Evolutionary conservation across 2,329 filamentous ascomycete genomes (phyloP).

Genomic region (Plectosphaerella cucumerina): DNA sequence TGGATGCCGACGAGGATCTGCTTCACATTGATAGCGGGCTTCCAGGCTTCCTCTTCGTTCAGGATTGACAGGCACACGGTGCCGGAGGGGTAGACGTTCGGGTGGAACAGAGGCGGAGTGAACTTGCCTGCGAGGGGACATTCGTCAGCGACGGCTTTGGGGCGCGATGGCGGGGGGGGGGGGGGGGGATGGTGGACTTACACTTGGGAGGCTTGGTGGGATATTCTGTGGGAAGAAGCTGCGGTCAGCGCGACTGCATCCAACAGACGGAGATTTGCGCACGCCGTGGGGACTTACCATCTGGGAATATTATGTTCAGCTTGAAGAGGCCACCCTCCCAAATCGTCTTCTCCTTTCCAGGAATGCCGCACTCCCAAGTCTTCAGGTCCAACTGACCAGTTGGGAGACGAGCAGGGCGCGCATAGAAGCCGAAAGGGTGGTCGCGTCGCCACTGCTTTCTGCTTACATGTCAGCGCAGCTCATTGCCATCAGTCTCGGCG

Average conservation of each 20-base stretch:
- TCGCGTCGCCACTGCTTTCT: slow-evolving; percentile 97
- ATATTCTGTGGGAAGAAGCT: slow-evolving; percentile 62
- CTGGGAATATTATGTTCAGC: slow-evolving; percentile 85
- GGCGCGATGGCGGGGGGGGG: background rate
- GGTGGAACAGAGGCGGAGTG: slow-evolving; percentile 90
- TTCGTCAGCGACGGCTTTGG: slow-evolving; percentile 1
- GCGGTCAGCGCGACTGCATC: slow-evolving; percentile 12
- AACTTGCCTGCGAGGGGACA: slow-evolving; percentile 72
- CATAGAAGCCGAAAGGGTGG: slow-evolving; percentile 96
- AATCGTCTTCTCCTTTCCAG: slow-evolving; percentile 92
- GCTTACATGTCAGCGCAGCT: slow-evolving; percentile 16
- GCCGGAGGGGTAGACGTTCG: slow-evolving; percentile 96
- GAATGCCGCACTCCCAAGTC: slow-evolving; percentile 94
- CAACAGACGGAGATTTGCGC: background rate
- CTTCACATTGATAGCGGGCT: slow-evolving; percentile 96
- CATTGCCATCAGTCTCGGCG: too few relatives aligned
- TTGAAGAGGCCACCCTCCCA: slow-evolving; percentile 99
- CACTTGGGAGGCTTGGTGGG: slow-evolving; percentile 98
- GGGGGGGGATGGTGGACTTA: slow-evolving; percentile 43
- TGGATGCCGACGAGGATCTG: slow-evolving; percentile 96
- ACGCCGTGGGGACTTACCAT: slow-evolving; percentile 64
- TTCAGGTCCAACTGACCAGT: slow-evolving; percentile 84
- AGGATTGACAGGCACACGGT: slow-evolving; percentile 96
- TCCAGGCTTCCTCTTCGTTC: slow-evolving; percentile 98
- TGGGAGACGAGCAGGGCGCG: slow-evolving; percentile 72